A percentile compares a stretch with the other conserved stretches of the same genome.
These are phyloP conservation scores for Cladophialophora exuberans DNA, from an alignment of 2,329 filamentous ascomycete genomes.

Conservation along the genomic window DNA sequence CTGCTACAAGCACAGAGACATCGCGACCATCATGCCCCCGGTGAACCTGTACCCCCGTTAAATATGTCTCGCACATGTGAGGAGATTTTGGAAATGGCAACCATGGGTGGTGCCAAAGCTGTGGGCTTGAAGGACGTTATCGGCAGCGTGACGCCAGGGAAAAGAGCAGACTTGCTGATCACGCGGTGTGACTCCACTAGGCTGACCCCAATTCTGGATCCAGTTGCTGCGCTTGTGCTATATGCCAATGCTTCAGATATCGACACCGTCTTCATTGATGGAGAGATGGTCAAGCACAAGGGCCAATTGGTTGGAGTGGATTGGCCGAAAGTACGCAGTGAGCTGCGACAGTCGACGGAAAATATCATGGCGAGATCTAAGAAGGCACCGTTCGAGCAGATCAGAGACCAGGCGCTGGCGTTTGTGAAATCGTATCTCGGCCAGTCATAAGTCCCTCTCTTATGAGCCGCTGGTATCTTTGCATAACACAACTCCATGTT, in stretches of 20 bases:
- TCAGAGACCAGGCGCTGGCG: not conserved
- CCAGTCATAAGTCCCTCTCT: not conserved
- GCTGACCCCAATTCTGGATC: slow-evolving; percentile 36
- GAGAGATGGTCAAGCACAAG: slow-evolving; percentile 31
- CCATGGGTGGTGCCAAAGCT: slow-evolving; percentile 38
- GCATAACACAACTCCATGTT: too few relatives aligned
- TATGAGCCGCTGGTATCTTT: too few relatives aligned
- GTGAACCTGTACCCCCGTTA: slow-evolving; percentile 8
- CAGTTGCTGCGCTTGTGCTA: slow-evolving; percentile 38
- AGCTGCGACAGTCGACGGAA: slow-evolving; percentile 2
- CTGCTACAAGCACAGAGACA: slow-evolving; percentile 35
- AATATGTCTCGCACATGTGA: slow-evolving; percentile 26
- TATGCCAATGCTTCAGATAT: slow-evolving; percentile 36
- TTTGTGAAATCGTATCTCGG: not conserved
- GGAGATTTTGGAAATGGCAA: slow-evolving; percentile 37
- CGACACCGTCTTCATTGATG: slow-evolving; percentile 38
- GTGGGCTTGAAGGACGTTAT: slow-evolving; percentile 35
- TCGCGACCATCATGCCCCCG: slow-evolving; percentile 19
- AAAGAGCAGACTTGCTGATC: slow-evolving; percentile 38
- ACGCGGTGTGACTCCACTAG: slow-evolving; percentile 35
- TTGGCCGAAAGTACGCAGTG: slow-evolving; percentile 11
- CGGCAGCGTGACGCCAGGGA: slow-evolving; percentile 36
- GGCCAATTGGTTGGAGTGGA: slow-evolving; percentile 24
- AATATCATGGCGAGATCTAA: slow-evolving; percentile 9
- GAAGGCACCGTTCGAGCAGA: slow-evolving; percentile 16